Evolutionary conservation across 352 stramenopile genomes (phyloP), one percentile per base, ranked within the genome.

Genomic region (Proteromonas lacertae): DNA sequence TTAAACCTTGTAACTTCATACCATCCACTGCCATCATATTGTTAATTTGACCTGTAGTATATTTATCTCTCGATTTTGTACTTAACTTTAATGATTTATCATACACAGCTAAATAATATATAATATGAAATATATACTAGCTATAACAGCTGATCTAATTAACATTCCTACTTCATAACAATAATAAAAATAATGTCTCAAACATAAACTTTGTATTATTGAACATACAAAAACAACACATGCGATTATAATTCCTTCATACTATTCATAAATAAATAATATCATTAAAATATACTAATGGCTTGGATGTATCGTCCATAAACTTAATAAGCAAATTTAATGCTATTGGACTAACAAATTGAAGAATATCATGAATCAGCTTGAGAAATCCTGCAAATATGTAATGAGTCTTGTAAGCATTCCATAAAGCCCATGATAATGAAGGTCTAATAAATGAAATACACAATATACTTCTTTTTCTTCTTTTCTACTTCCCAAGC

Each of bases 341-440:
- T 2, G 81, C 50, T 18, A 64, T 41, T 12, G 74, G 71, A 8
- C 69, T 72, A 1, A 91, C 61, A 43, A 93, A 90, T 18, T 78
- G 53, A 32, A 65, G 60, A 1, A 52, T 57, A 48, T 93, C 78
- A 40, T 89, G 79, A 18, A 64, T 38, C 4, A 92, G 38, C 53
- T 92, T 92, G 28, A 83, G 66, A n/a, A 64, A 22, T 0, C 61
- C 70, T 0, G 70, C 73, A n/a, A n/a, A n/a, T n/a, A n/a, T n/a
- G n/a, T n/a, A n/a, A n/a, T n/a, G n/a, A n/a, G n/a, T n/a, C n/a
- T n/a, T n/a, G n/a, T n/a, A n/a, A n/a, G n/a, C n/a, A n/a, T n/a
- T n/a, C n/a, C n/a, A n/a, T n/a, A n/a, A n/a, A n/a, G n/a, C n/a
- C n/a, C n/a, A n/a, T n/a, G n/a, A n/a, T n/a, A n/a, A n/a, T n/a